These are phyloP conservation scores for Litchi chinensis DNA, from an alignment of 345 rosid species.

Conservation along the genomic window DNA sequence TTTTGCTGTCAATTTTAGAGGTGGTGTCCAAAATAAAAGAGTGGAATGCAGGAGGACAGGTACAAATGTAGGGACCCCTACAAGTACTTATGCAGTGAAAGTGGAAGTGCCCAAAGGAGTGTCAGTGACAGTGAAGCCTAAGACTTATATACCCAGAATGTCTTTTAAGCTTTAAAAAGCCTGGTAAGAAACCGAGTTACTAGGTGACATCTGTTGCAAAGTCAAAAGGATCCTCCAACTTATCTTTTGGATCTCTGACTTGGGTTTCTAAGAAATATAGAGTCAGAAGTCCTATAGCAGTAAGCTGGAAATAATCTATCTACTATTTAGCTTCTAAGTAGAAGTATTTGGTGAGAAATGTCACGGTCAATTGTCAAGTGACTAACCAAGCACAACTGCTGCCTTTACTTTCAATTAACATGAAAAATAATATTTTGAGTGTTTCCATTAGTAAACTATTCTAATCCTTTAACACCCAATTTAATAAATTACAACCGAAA, in stretches of 20 bases:
- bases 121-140: conserved; percentile 38
- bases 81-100: too few species aligned
- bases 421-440: background rate
- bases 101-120: conserved; percentile 48
- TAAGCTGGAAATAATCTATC: conserved; percentile 42
- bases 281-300: conserved; percentile 72
- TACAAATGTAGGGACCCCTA: too few species aligned
- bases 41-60: background rate
- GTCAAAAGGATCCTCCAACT: background rate
- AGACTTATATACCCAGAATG: background rate
- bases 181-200: conserved; percentile 57
- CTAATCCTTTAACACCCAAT: too few species aligned
- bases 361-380: background rate
- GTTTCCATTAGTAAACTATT: background rate
- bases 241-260: conserved; percentile 56
- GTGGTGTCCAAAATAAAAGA: too few species aligned
- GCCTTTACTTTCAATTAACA: background rate
- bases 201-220: conserved; percentile 40
- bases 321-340: background rate
- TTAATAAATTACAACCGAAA: too few species aligned
- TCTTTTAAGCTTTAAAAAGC: conserved; percentile 33
- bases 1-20: conserved; percentile 46
- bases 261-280: conserved; percentile 55
- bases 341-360: background rate
- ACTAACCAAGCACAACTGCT: too few species aligned